phyloP scores from a whole-genome alignment of 768 basidiomycete genomes.

The Rhodotorula toruloides region DNA sequence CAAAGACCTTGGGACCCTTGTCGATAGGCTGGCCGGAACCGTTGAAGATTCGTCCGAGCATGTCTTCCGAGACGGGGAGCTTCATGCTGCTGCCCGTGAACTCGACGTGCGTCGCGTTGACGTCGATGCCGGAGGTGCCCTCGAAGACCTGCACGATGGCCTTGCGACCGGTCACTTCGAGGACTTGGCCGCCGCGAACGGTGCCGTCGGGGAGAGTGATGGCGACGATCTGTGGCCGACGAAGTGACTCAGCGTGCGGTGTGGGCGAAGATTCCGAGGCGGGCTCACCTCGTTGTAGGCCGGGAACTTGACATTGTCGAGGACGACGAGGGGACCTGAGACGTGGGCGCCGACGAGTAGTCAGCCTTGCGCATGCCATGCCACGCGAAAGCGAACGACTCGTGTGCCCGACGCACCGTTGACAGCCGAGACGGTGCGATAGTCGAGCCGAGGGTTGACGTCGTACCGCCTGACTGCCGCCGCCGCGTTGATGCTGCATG shows the following conservation, averaged over 20 bases:
- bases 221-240: constrained; percentile 61
- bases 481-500: constrained; percentile 33
- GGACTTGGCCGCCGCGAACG: constrained; percentile 90
- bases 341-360: constrained; percentile 42
- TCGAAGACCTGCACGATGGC: constrained; percentile 99
- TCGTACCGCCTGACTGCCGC: constrained; percentile 35
- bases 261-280: no score
- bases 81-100: constrained; percentile 99
- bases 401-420: constrained; percentile 56
- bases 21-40: constrained; percentile 97
- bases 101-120: constrained; percentile 93
- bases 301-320: constrained; percentile 99
- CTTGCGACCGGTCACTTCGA: constrained; percentile 97
- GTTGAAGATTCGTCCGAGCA: constrained; percentile 98
- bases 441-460: constrained; percentile 54
- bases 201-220: constrained; percentile 92
- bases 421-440: constrained; percentile 96
- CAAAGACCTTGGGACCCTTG: constrained; percentile 97
- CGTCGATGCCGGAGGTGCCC: constrained; percentile 94
- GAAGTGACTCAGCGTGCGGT: background rate
- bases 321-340: constrained; percentile 74
- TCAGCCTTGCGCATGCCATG: background rate
- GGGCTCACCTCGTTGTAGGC: constrained; percentile 75
- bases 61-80: constrained; percentile 95
- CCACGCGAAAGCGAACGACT: background rate